phyloP scores from a whole-genome alignment of 1,139 yeast species.

The Debaryomyces psychrophilus region DNA sequence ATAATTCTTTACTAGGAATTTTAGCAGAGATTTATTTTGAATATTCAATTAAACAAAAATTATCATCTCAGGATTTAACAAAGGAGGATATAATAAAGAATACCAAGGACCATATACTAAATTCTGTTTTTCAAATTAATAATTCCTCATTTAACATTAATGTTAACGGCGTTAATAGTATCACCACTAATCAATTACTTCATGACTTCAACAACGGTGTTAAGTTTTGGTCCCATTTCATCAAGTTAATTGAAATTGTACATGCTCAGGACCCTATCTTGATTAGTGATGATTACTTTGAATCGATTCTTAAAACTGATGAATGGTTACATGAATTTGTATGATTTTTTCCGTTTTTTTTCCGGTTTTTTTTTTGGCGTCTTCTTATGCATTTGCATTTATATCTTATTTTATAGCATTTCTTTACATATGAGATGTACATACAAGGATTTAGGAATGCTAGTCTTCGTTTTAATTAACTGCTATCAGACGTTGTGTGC shows the following conservation, averaged over 20 bases:
- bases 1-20: slow-evolving; percentile 48
- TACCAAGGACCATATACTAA: slow-evolving; percentile 41
- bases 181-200: slow-evolving; percentile 38
- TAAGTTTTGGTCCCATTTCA: slow-evolving; percentile 45
- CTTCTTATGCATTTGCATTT: neutral
- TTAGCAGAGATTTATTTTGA: slow-evolving; percentile 48
- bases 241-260: slow-evolving; percentile 39
- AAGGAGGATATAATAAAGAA: slow-evolving; percentile 33
- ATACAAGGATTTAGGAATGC: neutral
- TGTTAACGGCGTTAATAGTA: slow-evolving; percentile 47
- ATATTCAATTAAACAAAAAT: slow-evolving; percentile 35
- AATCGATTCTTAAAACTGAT: slow-evolving; percentile 44
- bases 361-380: too few relatives aligned
- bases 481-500: too few relatives aligned
- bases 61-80: slow-evolving; percentile 23
- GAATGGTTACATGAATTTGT: slow-evolving; percentile 41
- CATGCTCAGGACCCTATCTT: slow-evolving; percentile 39
- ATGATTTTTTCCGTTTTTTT: slow-evolving; percentile 5
- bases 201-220: slow-evolving; percentile 46
- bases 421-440: neutral
- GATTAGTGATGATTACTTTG: slow-evolving; percentile 34
- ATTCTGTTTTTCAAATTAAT: slow-evolving; percentile 43
- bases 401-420: neutral
- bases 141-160: slow-evolving; percentile 46
- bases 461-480: too few relatives aligned